Evolutionary conservation across 2,329 filamentous ascomycete species (phyloP), one percentile per base, ranked within the genome.

Genomic region (Alternaria conjuncta): DNA sequence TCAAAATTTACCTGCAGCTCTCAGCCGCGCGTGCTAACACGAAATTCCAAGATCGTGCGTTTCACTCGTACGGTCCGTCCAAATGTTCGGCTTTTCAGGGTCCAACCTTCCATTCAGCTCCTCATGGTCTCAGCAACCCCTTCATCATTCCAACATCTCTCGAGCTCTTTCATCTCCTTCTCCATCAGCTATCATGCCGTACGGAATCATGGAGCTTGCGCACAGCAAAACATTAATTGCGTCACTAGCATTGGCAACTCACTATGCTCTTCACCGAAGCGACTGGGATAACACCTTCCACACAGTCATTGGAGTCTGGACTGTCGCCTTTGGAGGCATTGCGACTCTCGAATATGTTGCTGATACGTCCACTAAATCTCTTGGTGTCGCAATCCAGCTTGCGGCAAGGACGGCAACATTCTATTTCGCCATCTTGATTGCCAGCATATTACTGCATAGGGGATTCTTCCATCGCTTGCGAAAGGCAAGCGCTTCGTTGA

Each of bases 361-460:
- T 20, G 64, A 70, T 50, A 46, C 69, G 21, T 54, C 21, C 8
- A 55, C 57, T 9, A 61, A 61, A 6, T 68, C 65, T 1, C 21
- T 72, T 5, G 18, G 59, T 21, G 51, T 51, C 21, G 71, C 68
- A 4, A 6, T 72, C 2, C 55, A 56, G 44, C 43, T 61, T 15
- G 53, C 69, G 9, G 54, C 55, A 23, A 64, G 57, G n/a, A 57
- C 66, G 30, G 69, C 66, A 3, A 58, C 55, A 1, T 50, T 73
- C 4, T 78, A 78, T 47, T 71, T 76, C 23, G 63, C 49, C 18
- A 66, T 71, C 6, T 55, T 78, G 6, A 36, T 59, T 8, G 36
- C 66, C 8, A 83, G 80, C 62, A 81, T 83, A 18, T 23, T 74
- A 8, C 57, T 80, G n/a, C 81, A 84, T 68, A 75, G 82, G 15